Conservation (phyloP, 2,329 filamentous ascomycete species). For the Penicillium brasilianum region DNA sequence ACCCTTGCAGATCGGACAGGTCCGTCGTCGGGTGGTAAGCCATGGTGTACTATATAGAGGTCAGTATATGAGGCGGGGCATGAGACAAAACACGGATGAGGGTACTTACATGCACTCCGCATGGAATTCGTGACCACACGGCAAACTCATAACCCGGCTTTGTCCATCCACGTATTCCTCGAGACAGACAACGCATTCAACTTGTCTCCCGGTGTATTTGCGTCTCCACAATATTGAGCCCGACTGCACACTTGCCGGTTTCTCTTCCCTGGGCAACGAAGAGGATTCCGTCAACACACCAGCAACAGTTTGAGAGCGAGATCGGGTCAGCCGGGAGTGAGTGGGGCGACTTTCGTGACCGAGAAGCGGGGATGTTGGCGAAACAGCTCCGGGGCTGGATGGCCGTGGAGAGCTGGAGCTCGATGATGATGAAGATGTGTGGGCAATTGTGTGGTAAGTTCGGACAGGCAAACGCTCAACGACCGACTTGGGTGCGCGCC, state of each 20-base stretch:
- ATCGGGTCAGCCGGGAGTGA: constrained; percentile 37
- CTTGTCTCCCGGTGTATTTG: constrained; percentile 67
- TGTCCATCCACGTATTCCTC: constrained; percentile 96
- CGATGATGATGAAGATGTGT: constrained; percentile 60
- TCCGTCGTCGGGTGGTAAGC: constrained; percentile 91
- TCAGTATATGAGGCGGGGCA: constrained; percentile 25
- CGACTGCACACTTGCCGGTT: constrained; percentile 38
- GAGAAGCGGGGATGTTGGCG: constrained; percentile 79
- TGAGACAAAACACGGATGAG: not conserved
- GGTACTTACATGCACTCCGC: constrained; percentile 92
- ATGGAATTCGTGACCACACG: constrained; percentile 97
- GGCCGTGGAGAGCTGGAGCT: constrained; percentile 61
- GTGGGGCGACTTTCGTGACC: constrained; percentile 38
- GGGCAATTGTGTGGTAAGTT: constrained; percentile 85
- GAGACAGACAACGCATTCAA: constrained; percentile 94
- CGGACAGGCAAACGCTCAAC: constrained; percentile 93
- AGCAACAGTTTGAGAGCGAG: constrained; percentile 46
- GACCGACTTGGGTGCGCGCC: constrained; percentile 96
- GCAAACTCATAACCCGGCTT: constrained; percentile 93
- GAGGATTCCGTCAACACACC: constrained; percentile 35
- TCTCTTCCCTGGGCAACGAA: constrained; percentile 50
- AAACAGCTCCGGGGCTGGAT: constrained; percentile 68
- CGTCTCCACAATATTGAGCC: constrained; percentile 54
- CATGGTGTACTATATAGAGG: constrained; percentile 75
- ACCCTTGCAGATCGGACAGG: constrained; percentile 98